Conservation (phyloP, 2,329 filamentous ascomycete genomes). For the Fusarium subglutinans region DNA sequence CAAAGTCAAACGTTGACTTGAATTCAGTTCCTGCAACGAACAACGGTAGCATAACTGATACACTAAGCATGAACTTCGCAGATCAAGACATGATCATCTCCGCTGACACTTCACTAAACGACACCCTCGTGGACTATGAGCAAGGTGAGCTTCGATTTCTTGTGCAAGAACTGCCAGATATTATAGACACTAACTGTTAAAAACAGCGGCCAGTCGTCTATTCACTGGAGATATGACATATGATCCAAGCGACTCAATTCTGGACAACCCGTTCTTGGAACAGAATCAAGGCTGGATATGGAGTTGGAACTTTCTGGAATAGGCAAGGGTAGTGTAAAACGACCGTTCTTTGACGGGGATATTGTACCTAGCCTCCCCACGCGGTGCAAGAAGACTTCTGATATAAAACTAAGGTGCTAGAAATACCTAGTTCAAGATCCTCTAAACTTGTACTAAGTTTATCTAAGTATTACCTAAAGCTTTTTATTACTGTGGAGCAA, state of each 20-base stretch:
- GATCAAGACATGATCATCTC: accelerated
- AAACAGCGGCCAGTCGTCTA: neutral
- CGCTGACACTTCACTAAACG: neutral
- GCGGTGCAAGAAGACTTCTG: too few species aligned
- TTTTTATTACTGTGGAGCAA: too few species aligned
- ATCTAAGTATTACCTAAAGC: too few species aligned
- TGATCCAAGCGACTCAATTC: neutral
- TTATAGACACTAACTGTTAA: accelerated
- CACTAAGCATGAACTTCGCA: accelerated
- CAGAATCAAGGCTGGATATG: neutral
- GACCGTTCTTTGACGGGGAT: too few species aligned
- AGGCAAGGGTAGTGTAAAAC: neutral
- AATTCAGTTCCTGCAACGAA: neutral
- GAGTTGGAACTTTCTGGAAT: neutral
- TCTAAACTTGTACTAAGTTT: too few species aligned
- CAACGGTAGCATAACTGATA: neutral
- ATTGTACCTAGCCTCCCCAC: too few species aligned
- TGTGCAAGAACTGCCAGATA: accelerated
- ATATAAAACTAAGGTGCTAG: too few species aligned
- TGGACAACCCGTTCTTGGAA: accelerated
- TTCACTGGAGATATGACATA: neutral
- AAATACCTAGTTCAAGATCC: too few species aligned
- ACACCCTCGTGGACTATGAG: neutral
- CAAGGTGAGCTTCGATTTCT: neutral
- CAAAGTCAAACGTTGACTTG: accelerated